Evolutionary conservation across 2,329 filamentous ascomycete species (phyloP), one percentile per base, ranked within the genome.

Genomic region (Colletotrichum eremochloae): DNA sequence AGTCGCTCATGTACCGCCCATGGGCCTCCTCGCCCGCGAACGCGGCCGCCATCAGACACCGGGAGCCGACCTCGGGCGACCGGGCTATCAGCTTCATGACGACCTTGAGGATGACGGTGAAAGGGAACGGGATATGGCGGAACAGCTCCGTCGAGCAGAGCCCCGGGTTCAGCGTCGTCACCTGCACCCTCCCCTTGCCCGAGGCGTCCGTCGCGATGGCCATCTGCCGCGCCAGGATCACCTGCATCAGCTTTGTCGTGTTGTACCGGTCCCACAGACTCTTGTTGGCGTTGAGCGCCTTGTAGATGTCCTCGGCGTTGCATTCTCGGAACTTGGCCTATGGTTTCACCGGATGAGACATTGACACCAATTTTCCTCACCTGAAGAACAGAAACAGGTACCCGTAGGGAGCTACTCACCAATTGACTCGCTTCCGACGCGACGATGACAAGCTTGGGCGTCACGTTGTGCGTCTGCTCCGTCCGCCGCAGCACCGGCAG

Each of bases 121-220:
- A 63, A 14, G 80, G 78, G 50, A 79, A 79, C 9, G 78, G 74
- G 3, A 78, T 65, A 58, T 76, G 61, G 48, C 81, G 79, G 72
- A 83, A 84, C n/a, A 85, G 77, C 50, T 81, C 64, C 6, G 84
- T 83, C 44, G 77, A 71, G 75, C 84, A 86, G 36, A 85, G 76
- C 0, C 84, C 84, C 0, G 84, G 84, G 63, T 82, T 81, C 31
- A 83, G 65, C 1, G 76, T 76, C 75, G 84, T 86, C 68, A 85
- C 64, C 12, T 82, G 76, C 20, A 86, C 77, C 44, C 77, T 76
- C 24, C 79, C 78, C 72, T 79, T 78, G 18, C 72, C 76, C 9
- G 79, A 79, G 40, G 74, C 75, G 48, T 80, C 77, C 15, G 80
- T 69, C 12, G 77, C 77, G 31, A 73, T 74, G 11, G 83, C 83